phyloP scores from a whole-genome alignment of 169 alveolate genomes.

The Perkinsus marinus region DNA sequence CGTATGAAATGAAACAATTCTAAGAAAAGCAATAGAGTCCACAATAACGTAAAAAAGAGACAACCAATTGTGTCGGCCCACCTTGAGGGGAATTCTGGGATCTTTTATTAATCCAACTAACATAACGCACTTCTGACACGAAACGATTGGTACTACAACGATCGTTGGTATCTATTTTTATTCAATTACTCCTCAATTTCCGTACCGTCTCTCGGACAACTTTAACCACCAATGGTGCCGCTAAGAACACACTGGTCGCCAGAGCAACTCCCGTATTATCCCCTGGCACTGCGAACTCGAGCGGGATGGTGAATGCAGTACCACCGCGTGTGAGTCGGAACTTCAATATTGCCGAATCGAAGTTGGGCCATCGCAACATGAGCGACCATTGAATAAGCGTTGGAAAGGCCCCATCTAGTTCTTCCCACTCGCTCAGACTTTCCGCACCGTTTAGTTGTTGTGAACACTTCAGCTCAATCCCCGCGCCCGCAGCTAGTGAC shows the following conservation, averaged over 20 bases:
- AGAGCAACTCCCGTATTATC: not conserved
- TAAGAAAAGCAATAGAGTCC: not conserved
- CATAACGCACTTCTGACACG: not conserved
- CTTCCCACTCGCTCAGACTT: not conserved
- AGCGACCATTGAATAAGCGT: not conserved
- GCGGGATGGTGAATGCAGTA: not conserved
- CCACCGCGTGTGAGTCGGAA: not conserved
- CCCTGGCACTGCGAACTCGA: not conserved
- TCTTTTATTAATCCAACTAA: not conserved
- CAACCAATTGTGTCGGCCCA: not conserved
- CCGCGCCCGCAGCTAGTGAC: not conserved
- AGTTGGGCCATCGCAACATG: not conserved
- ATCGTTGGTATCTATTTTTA: not conserved
- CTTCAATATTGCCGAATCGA: not conserved
- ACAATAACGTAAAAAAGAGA: not conserved
- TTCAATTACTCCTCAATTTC: not conserved
- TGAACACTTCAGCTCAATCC: not conserved
- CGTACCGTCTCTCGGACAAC: not conserved
- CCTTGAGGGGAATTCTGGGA: not conserved
- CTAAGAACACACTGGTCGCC: not conserved
- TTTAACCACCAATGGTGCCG: not conserved
- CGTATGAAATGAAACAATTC: too few relatives aligned
- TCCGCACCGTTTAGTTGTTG: not conserved
- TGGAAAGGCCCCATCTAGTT: not conserved
- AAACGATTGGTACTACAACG: not conserved